phyloP scores from a whole-genome alignment of 257 asterid genomes.

The Parsonsia alboflavescens region DNA sequence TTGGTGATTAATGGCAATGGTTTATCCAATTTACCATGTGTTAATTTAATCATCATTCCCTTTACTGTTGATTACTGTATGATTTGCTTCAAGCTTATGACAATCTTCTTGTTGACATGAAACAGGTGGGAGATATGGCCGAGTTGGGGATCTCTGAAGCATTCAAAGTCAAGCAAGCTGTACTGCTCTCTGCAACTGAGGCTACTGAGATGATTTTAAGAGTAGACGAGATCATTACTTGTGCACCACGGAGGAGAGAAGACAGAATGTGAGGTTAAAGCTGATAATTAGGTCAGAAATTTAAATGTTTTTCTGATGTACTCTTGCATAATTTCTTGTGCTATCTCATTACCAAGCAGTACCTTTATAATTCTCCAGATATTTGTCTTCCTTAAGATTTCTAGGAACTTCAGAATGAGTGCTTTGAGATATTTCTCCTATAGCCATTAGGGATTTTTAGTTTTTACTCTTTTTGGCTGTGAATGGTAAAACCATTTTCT shows the following conservation, averaged over 20 bases:
- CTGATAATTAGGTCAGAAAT: neutral
- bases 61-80: neutral
- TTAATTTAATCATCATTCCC: neutral
- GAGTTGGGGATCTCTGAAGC: slow-evolving; percentile 74
- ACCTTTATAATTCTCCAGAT: no score
- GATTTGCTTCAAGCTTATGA: neutral
- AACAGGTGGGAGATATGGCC: slow-evolving; percentile 80
- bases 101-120: slow-evolving; percentile 2
- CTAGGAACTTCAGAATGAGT: neutral
- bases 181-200: slow-evolving; percentile 83
- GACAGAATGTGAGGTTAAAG: slow-evolving; percentile 52
- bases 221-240: slow-evolving; percentile 81
- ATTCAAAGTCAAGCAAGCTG: slow-evolving; percentile 88
- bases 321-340: neutral
- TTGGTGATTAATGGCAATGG: neutral
- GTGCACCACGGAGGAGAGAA: slow-evolving; percentile 80
- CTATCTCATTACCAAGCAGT: neutral
- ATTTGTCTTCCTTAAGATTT: neutral
- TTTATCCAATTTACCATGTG: neutral
- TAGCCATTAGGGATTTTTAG: neutral
- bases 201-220: slow-evolving; percentile 88
- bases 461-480: neutral
- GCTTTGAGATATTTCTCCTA: neutral
- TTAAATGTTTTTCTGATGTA: neutral
- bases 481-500: neutral